Base-by-base conservation (phyloP, 2,329 filamentous ascomycete species). In the Botrytis tulipae region DNA sequence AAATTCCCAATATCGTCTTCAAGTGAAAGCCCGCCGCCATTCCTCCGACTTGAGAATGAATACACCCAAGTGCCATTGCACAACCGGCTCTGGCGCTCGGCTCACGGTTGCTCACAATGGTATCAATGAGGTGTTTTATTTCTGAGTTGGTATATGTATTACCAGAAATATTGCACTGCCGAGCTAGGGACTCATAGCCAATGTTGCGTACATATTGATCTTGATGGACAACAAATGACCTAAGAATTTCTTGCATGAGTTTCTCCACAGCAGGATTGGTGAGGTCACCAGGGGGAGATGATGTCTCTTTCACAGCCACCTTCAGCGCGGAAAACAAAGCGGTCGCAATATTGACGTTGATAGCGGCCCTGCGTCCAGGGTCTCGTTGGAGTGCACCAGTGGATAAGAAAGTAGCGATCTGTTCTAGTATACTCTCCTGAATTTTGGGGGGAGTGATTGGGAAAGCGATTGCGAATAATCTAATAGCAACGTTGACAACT, bases 1-100 rank as follows among this genome's bases (percentile, higher is more conserved):
- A 85, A 57, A 99, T 97, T 29, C 95, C 93, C n/a, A 98, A 88
- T 68, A 99, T 98, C 1, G 94, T 98, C 84, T 98, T 98, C 69
- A 99, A 87, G 81, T 99, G 96, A 78, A 96, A 94, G 5, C 95
- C 94, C 72, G 96, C 96, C 71, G 96, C 96, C 95, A 99, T 98
- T 73, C 96, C 95, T 73, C 96, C 97, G 48, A 99, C 93, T 81
- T 97, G 94, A 29, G 94, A 93, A 83, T 99, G 95, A 70, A 99
- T 98, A 73, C 92, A 93, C 14, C 96, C 96, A 44, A 99, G 85
- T 20, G 96, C 94, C 85, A 97, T 93, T 25, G 97, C 96, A 82
- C 95, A 99, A 18, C 96, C 96, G 62, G 97, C 95, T 81, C 96
- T 90, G 54, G 94, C 94, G 81, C 93, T 95, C 0, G 96, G 96